phyloP scores from a whole-genome alignment of 1,284 basidiomycete species.

The Pulveroboletus sp. region DNA sequence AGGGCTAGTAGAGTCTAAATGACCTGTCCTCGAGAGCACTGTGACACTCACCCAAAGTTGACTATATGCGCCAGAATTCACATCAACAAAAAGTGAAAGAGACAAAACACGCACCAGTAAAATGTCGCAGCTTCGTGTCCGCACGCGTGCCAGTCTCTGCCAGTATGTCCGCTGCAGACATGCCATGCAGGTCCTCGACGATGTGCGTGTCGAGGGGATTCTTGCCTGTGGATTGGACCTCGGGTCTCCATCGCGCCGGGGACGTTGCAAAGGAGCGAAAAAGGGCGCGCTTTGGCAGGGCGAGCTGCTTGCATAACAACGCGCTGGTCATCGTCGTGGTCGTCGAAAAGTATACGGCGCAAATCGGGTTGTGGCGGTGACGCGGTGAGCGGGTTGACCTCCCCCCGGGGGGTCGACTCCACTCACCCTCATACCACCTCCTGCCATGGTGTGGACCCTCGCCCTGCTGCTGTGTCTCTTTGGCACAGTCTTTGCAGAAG shows the following conservation, averaged over 20 bases:
- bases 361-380: slow-evolving; percentile 31
- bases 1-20: slow-evolving; percentile 53
- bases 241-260: slow-evolving; percentile 26
- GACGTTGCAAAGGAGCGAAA: slow-evolving; percentile 33
- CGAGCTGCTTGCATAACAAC: slow-evolving; percentile 46
- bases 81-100: slow-evolving; percentile 10
- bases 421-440: slow-evolving; percentile 16
- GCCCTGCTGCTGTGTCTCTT: slow-evolving; percentile 10
- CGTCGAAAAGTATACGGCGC: slow-evolving; percentile 23
- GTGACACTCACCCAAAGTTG: slow-evolving; percentile 76
- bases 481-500: slow-evolving; percentile 41
- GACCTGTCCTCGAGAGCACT: background rate
- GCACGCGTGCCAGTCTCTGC: slow-evolving; percentile 70
- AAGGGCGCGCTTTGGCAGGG: slow-evolving; percentile 31
- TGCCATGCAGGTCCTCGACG: slow-evolving; percentile 80
- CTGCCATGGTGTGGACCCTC: slow-evolving; percentile 6
- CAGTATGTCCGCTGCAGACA: slow-evolving; percentile 77
- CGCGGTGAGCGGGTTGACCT: slow-evolving; percentile 13
- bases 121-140: slow-evolving; percentile 88
- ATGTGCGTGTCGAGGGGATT: slow-evolving; percentile 64
- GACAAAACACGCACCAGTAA: slow-evolving; percentile 66
- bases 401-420: slow-evolving; percentile 28
- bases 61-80: slow-evolving; percentile 47
- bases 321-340: slow-evolving; percentile 36
- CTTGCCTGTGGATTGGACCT: slow-evolving; percentile 39